Percentiles rank a stretch among this genome's conserved stretches.
Conservation (phyloP, 129 eudicot genomes). For the Flaveria trinervia region DNA sequence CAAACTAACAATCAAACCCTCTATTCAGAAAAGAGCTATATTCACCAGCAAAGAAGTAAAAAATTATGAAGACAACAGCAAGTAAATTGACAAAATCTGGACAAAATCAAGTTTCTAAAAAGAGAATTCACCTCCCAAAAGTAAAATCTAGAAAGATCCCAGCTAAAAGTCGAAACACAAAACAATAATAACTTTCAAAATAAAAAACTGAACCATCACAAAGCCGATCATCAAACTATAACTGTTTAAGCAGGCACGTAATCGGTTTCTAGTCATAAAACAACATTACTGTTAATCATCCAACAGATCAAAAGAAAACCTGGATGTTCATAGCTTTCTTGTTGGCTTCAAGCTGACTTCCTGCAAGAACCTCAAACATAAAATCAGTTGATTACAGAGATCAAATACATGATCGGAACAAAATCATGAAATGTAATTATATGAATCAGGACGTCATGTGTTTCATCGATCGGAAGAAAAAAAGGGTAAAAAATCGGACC, state of each 20-base stretch:
- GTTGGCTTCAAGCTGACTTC: slow-evolving; percentile 81
- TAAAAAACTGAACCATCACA: not conserved
- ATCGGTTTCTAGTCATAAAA: slow-evolving; percentile 1
- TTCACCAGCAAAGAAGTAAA: not conserved
- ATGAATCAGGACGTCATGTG: not conserved
- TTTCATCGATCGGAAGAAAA: not conserved
- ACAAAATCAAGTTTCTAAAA: not conserved
- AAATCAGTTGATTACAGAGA: not conserved
- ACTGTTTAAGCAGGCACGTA: not conserved
- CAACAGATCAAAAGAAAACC: slow-evolving; percentile 36
- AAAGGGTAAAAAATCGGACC: slow-evolving; percentile 6
- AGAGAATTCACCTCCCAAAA: no score
- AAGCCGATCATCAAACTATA: slow-evolving; percentile 7
- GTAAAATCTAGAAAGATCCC: no score
- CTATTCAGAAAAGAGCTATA: no score
- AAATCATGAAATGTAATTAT: not conserved
- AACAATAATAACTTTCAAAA: no score
- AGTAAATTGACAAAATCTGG: not conserved
- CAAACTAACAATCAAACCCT: slow-evolving; percentile 2
- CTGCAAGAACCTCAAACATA: slow-evolving; percentile 30
- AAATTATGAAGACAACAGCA: not conserved
- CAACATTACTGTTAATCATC: not conserved
- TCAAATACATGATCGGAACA: not conserved
- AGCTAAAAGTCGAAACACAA: no score
- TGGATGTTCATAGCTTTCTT: slow-evolving; percentile 83